These are phyloP conservation scores for Ambrosia hybrid DNA, from an alignment of 140 eudicot genomes.

Conservation along the genomic window DNA sequence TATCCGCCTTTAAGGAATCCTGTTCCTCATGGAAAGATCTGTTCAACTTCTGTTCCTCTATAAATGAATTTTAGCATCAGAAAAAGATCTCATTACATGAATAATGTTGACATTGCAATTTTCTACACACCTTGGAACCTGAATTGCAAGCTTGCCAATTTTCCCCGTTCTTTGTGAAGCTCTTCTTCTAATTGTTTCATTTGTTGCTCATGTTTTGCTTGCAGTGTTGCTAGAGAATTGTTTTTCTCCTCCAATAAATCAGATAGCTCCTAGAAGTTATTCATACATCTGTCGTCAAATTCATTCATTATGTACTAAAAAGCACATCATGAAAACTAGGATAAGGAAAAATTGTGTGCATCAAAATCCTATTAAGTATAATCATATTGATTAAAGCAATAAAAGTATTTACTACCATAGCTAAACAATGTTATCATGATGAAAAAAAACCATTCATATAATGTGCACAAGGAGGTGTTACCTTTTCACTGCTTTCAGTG, in stretches of 20 bases:
- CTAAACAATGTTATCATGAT: neutral
- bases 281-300: constrained; percentile 50
- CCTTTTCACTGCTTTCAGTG: constrained; percentile 72
- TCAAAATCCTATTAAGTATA: constrained; percentile 4
- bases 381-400: constrained; percentile 11
- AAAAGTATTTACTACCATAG: neutral
- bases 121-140: constrained; percentile 59
- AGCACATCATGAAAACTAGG: constrained; percentile 31
- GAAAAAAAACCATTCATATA: constrained; percentile 7
- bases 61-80: constrained; percentile 38
- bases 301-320: constrained; percentile 35
- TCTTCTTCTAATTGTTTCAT: constrained; percentile 54
- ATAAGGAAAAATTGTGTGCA: neutral
- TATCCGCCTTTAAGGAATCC: constrained; percentile 53
- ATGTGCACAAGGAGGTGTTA: constrained; percentile 34
- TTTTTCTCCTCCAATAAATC: constrained; percentile 73
- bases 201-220: constrained; percentile 63
- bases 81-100: constrained; percentile 21
- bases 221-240: constrained; percentile 55
- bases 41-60: constrained; percentile 81
- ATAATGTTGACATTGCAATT: constrained; percentile 14
- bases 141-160: constrained; percentile 44
- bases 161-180: constrained; percentile 68
- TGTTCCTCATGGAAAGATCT: constrained; percentile 60
- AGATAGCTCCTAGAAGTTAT: constrained; percentile 82